phyloP scores from a whole-genome alignment of 1,284 basidiomycete genomes.

The Leucoagaricus sp. region DNA sequence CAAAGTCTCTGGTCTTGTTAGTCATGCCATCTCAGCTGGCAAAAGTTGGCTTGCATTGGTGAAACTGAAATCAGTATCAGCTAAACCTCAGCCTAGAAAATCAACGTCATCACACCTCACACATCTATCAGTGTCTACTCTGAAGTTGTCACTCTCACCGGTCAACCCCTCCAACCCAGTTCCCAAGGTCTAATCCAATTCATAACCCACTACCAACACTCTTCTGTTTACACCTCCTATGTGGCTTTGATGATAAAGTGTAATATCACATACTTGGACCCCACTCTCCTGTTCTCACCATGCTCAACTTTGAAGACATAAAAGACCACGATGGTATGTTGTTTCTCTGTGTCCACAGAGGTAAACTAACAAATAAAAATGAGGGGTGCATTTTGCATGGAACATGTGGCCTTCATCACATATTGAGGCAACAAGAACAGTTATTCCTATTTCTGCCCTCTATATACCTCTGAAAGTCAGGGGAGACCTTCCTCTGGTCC shows the following conservation, averaged over 20 bases:
- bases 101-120: slow-evolving; percentile 88
- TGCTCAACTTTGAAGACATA: slow-evolving; percentile 56
- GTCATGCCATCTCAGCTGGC: slow-evolving; percentile 95
- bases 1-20: slow-evolving; percentile 97
- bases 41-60: slow-evolving; percentile 95
- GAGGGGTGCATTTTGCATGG: slow-evolving; percentile 93
- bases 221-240: slow-evolving; percentile 17
- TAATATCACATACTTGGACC: slow-evolving; percentile 25
- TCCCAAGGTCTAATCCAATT: slow-evolving; percentile 97
- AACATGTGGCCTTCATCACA: slow-evolving; percentile 98
- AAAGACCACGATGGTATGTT: slow-evolving; percentile 57
- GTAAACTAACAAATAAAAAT: background rate
- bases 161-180: slow-evolving; percentile 89
- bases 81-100: slow-evolving; percentile 99
- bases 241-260: slow-evolving; percentile 19
- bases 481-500: slow-evolving; percentile 93
- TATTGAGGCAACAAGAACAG: slow-evolving; percentile 96
- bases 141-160: slow-evolving; percentile 98
- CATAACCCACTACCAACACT: slow-evolving; percentile 98
- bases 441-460: slow-evolving; percentile 97
- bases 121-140: slow-evolving; percentile 96
- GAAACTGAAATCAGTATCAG: slow-evolving; percentile 99
- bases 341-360: background rate
- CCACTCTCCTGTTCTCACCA: slow-evolving; percentile 24
- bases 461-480: slow-evolving; percentile 96